A percentile compares a stretch with the other conserved stretches of the same genome.
Conservation (phyloP, 1,139 yeast genomes). For the Pichia sp. region DNA sequence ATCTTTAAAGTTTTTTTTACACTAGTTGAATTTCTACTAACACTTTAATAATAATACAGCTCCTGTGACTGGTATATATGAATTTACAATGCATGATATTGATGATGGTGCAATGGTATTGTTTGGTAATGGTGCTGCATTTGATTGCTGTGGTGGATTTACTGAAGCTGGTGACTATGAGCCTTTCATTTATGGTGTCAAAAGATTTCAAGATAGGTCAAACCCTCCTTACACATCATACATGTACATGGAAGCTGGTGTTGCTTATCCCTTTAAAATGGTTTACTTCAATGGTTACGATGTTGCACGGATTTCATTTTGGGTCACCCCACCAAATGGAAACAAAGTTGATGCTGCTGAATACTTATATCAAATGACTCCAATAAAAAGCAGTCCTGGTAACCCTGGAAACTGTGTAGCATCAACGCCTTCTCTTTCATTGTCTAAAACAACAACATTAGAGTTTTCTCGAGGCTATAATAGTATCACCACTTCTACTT, state of each 20-base stretch:
- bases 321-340: slow-evolving; percentile 16
- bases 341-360: slow-evolving; percentile 6
- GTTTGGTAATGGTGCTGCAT: slow-evolving; percentile 18
- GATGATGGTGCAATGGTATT: slow-evolving; percentile 22
- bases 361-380: slow-evolving; percentile 11
- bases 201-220: neutral
- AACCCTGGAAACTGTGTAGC: slow-evolving; percentile 7
- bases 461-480: neutral
- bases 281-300: slow-evolving; percentile 16
- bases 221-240: neutral
- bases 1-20: neutral
- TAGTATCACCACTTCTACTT: slow-evolving; percentile 1
- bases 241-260: slow-evolving; percentile 16
- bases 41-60: neutral
- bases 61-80: slow-evolving; percentile 15
- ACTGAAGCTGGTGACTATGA: neutral
- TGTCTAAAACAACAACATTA: slow-evolving; percentile 4
- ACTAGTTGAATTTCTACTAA: neutral
- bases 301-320: slow-evolving; percentile 12
- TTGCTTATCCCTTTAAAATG: slow-evolving; percentile 25
- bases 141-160: slow-evolving; percentile 13
- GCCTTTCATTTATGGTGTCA: neutral
- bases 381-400: neutral
- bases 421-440: slow-evolving; percentile 1
- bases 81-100: slow-evolving; percentile 12